Evolutionary conservation across 345 rosid species (phyloP).

Genomic region (Hypericum perforatum): DNA sequence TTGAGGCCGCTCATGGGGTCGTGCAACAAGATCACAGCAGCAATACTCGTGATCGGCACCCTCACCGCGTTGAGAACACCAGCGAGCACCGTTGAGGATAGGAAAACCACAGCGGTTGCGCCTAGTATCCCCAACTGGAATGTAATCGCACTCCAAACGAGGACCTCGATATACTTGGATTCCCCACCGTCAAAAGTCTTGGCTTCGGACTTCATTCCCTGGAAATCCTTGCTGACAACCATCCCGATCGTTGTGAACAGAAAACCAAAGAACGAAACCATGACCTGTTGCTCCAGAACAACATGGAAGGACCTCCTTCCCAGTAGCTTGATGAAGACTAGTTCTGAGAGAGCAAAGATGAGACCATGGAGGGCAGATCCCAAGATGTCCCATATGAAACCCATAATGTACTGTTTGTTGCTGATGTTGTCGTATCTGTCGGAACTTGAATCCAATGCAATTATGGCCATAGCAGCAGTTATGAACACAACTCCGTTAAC

Average conservation of each 20-base stretch:
- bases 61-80: constrained; percentile 84
- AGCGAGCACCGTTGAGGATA: constrained; percentile 68
- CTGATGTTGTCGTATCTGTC: constrained; percentile 44
- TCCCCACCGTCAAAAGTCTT: constrained; percentile 42
- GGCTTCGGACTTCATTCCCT: constrained; percentile 41
- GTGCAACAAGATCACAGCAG: neutral
- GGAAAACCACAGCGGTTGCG: constrained; percentile 52
- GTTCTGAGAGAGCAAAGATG: constrained; percentile 77
- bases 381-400: constrained; percentile 67
- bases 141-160: constrained; percentile 54
- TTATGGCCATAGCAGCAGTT: constrained; percentile 54
- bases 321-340: constrained; percentile 51
- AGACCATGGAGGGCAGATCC: constrained; percentile 86
- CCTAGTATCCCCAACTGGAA: constrained; percentile 75
- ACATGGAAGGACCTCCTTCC: constrained; percentile 78
- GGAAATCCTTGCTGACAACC: constrained; percentile 40
- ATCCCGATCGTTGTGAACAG: constrained; percentile 61
- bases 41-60: constrained; percentile 58
- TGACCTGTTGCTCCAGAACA: constrained; percentile 74
- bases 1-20: constrained; percentile 66
- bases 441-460: constrained; percentile 70
- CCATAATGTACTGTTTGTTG: constrained; percentile 47
- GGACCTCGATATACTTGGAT: constrained; percentile 36
- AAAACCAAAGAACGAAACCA: constrained; percentile 64
- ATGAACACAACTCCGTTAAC: constrained; percentile 58